Percentiles rank a stretch among this genome's conserved stretches.
Evolutionary conservation across 1,284 basidiomycete species (phyloP).

Genomic region (Irpex rosettiformis): DNA sequence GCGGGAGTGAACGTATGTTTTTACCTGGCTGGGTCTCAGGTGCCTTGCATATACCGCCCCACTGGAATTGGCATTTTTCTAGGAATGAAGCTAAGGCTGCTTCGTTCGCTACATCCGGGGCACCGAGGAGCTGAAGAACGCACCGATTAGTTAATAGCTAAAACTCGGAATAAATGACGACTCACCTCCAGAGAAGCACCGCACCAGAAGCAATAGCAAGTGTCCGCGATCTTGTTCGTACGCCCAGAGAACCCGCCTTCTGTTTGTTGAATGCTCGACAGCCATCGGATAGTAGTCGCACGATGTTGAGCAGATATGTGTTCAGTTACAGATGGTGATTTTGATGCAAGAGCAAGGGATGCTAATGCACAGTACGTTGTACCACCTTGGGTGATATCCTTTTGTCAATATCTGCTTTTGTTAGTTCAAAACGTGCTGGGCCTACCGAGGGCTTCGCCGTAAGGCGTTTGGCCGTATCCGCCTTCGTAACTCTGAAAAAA

Average conservation of each 20-base stretch:
- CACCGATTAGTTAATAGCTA: neutral
- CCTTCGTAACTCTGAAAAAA: slow-evolving; percentile 81
- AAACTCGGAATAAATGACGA: slow-evolving; percentile 6
- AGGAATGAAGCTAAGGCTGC: slow-evolving; percentile 61
- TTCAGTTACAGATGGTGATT: slow-evolving; percentile 21
- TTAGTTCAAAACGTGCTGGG: neutral
- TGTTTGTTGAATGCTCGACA: slow-evolving; percentile 63
- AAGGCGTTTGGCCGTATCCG: slow-evolving; percentile 82
- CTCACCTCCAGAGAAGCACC: slow-evolving; percentile 73
- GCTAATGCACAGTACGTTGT: slow-evolving; percentile 92
- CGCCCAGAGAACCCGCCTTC: slow-evolving; percentile 83
- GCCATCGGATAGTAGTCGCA: slow-evolving; percentile 67
- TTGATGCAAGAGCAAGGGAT: slow-evolving; percentile 55
- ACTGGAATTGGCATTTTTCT: slow-evolving; percentile 74
- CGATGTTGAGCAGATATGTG: slow-evolving; percentile 41
- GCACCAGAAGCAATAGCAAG: slow-evolving; percentile 96
- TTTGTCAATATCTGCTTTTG: neutral
- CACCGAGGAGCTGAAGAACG: slow-evolving; percentile 58
- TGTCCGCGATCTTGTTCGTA: slow-evolving; percentile 83
- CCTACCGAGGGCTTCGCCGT: slow-evolving; percentile 81
- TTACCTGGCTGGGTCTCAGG: slow-evolving; percentile 75
- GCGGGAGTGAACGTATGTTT: neutral
- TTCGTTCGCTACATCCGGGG: slow-evolving; percentile 51
- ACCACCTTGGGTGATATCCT: slow-evolving; percentile 54
- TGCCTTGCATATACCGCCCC: slow-evolving; percentile 82